phyloP scores from a whole-genome alignment of 257 asterid species.

The Euphrasia confusa region DNA sequence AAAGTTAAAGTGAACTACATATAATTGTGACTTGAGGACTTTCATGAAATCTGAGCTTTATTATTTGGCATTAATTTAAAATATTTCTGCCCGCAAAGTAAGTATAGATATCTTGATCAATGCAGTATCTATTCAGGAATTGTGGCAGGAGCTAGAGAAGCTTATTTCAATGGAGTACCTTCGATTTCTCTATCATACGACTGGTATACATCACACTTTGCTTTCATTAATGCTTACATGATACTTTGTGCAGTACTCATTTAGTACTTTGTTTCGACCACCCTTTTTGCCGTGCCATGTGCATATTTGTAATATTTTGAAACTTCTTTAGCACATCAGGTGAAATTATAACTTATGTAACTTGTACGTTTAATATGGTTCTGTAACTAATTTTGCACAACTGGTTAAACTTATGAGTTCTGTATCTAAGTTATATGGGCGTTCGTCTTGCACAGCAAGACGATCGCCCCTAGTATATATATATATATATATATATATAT shows the following conservation, averaged over 20 bases:
- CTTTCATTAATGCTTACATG: not conserved
- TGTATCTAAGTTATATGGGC: too few relatives aligned
- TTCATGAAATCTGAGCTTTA: not conserved
- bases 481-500: too few relatives aligned
- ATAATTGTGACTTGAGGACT: not conserved
- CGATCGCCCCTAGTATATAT: too few relatives aligned
- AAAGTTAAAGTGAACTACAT: not conserved
- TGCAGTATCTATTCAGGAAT: constrained; percentile 87
- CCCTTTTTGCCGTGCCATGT: too few relatives aligned
- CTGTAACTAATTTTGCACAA: too few relatives aligned
- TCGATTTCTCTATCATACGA: constrained; percentile 76
- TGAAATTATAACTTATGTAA: too few relatives aligned
- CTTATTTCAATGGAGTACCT: constrained; percentile 69
- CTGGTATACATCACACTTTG: constrained; percentile 41
- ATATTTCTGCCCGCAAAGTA: constrained; percentile 10
- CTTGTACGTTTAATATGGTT: too few relatives aligned
- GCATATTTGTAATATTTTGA: too few relatives aligned
- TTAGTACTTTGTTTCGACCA: not conserved
- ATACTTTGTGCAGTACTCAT: not conserved
- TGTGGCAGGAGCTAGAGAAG: constrained; percentile 97
- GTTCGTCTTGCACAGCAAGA: too few relatives aligned
- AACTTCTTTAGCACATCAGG: too few relatives aligned
- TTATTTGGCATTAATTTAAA: constrained; percentile 3
- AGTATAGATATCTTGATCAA: constrained; percentile 28
- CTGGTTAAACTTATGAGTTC: too few relatives aligned